phyloP scores from a whole-genome alignment of 140 eudicot species.

The Cichorium intybus region DNA sequence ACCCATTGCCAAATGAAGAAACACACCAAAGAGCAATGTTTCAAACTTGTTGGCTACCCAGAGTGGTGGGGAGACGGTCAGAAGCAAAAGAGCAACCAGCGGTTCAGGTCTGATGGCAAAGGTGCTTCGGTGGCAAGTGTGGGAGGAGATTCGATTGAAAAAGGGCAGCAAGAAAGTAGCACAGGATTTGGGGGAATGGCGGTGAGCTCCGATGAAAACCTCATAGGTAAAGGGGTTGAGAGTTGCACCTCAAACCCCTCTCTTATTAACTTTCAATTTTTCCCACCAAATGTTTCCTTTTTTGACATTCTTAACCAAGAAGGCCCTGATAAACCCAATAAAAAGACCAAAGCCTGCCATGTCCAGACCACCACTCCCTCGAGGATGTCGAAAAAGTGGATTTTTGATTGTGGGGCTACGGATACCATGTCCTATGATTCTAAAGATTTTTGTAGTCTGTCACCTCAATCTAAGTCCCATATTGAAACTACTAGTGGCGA shows the following conservation, averaged over 20 bases:
- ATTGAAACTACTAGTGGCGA: constrained; percentile 10
- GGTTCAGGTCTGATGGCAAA: background rate
- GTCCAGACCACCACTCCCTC: background rate
- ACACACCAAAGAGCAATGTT: background rate
- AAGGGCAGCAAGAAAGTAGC: background rate
- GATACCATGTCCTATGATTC: constrained; percentile 4
- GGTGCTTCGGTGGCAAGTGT: background rate
- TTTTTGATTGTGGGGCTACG: constrained; percentile 14
- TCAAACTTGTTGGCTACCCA: constrained; percentile 4
- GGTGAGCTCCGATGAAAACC: no score
- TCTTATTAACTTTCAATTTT: background rate
- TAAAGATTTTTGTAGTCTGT: background rate
- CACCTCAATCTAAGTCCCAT: background rate
- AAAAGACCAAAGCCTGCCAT: background rate
- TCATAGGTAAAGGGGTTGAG: background rate
- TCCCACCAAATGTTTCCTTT: background rate
- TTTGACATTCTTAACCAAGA: background rate
- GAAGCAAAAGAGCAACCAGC: background rate
- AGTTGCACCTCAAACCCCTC: constrained; percentile 1
- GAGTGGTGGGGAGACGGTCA: constrained; percentile 2
- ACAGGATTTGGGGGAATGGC: background rate
- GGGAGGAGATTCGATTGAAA: background rate
- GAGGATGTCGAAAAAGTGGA: background rate
- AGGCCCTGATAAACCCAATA: background rate
- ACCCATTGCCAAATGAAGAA: background rate